Conservation (phyloP, 148 eudicot genomes). For the Rhododendron mucronatum region DNA sequence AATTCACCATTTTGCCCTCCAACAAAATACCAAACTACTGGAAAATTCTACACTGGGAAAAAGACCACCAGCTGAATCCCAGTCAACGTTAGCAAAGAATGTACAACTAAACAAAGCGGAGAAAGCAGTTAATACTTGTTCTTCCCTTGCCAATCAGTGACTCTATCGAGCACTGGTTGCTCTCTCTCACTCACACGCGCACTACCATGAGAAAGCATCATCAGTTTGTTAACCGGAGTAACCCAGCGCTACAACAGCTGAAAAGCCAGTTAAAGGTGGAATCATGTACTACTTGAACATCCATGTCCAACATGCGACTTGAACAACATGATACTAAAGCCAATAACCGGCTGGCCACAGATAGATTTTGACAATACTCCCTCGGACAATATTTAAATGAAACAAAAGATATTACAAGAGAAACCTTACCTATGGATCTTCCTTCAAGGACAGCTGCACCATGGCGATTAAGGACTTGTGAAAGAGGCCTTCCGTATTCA, state of each 20-base stretch:
- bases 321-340: not conserved
- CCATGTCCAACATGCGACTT: not conserved
- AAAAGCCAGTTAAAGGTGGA: not conserved
- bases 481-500: conserved; percentile 64
- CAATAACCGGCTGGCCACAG: not conserved
- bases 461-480: conserved; percentile 83
- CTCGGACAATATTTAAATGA: not conserved
- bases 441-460: conserved; percentile 97
- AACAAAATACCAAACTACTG: too few species aligned
- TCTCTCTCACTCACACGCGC: not conserved
- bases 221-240: not conserved
- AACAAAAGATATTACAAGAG: not conserved
- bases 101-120: not conserved
- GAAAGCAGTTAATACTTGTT: not conserved
- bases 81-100: not conserved
- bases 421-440: conserved; percentile 63
- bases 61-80: not conserved
- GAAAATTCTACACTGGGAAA: not conserved
- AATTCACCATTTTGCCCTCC: too few species aligned
- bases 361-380: not conserved
- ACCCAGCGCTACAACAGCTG: not conserved
- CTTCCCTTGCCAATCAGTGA: not conserved
- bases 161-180: not conserved
- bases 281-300: not conserved
- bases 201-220: not conserved